Base-by-base conservation (phyloP, 192 early-diverging fungal genomes). In the Coemansia biformis region DNA sequence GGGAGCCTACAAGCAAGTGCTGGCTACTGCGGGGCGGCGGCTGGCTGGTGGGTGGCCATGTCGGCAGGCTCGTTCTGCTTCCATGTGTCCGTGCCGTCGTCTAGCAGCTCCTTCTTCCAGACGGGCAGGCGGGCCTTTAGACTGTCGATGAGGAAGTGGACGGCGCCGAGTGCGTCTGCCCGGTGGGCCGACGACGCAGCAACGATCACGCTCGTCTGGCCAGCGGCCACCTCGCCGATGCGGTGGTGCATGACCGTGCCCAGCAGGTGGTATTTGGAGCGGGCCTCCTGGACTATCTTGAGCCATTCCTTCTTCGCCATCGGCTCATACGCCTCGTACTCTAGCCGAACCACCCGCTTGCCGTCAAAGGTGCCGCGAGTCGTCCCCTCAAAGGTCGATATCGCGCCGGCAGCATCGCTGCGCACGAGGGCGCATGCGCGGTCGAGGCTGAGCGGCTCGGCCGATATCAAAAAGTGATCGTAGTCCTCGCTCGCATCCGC, bases 81-180 rank as follows among this genome's bases (percentile, higher is more conserved):
- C 88, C 88, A 90, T 1, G 64, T 53, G 16, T 21, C 77, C 19
- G 81, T 81, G 2, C 90, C 93, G 52, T 90, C 90, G 10, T 77
- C 77, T 51, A 94, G 87, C 2, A 86, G 51, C 60, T 98, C 94
- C 58, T 88, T 89, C 55, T 98, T 98, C 94, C 94, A 98, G 31
- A 98, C 89, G 4, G 92, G 92, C 43, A 87, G 80, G 15, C 78
- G 63, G 0, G 63, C 80, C 63, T 98, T 98, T n/a, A 98, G 74
- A 42, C 90, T 79, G 46, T 98, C 85, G 42, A 98, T 90, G 35
- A 98, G 69, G 75, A 81, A 93, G 31, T 80, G 82, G 0, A 83
- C 78, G 2, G 90, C 86, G 21, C 77, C 74, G 21, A 95, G 66
- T 0, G 87, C 86, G 43, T 89, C 89, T 19, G 68, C 72, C 7